A percentile compares a stretch with the other conserved stretches of the same genome.
Conservation (phyloP, 345 rosid genomes). For the Mallotus nudiflorus region DNA sequence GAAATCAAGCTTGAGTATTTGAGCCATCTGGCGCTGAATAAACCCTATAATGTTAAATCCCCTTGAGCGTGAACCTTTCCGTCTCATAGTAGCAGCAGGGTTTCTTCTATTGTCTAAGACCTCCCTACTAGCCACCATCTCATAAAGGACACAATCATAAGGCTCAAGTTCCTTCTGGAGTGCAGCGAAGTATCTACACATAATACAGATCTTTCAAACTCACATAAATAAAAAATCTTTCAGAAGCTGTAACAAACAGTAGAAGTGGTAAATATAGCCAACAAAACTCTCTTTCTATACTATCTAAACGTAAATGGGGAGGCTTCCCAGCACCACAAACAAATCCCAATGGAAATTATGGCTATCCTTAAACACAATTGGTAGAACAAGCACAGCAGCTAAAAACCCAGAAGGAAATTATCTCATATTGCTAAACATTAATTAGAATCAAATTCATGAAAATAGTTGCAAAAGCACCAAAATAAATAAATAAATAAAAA, state of each 20-base stretch:
- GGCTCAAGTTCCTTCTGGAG: slow-evolving; percentile 81
- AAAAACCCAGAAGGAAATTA: too few species aligned
- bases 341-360: background rate
- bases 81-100: slow-evolving; percentile 45
- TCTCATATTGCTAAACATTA: too few species aligned
- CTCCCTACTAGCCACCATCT: slow-evolving; percentile 94
- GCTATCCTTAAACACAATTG: too few species aligned
- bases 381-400: too few species aligned
- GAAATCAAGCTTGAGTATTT: slow-evolving; percentile 70
- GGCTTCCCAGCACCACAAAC: background rate
- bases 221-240: background rate
- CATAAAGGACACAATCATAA: slow-evolving; percentile 86
- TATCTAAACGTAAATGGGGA: too few species aligned
- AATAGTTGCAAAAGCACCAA: slow-evolving; percentile 2
- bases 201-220: slow-evolving; percentile 9
- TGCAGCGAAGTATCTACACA: slow-evolving; percentile 65
- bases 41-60: slow-evolving; percentile 79
- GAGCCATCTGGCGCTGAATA: slow-evolving; percentile 88
- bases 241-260: background rate
- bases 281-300: too few species aligned
- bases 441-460: background rate
- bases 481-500: background rate
- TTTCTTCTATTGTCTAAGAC: slow-evolving; percentile 62
- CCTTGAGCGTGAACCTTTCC: slow-evolving; percentile 56
- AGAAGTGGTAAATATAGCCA: background rate